Evolutionary conservation across 1,139 yeast genomes (phyloP).

Genomic region (Saccharomyces hybrid): DNA sequence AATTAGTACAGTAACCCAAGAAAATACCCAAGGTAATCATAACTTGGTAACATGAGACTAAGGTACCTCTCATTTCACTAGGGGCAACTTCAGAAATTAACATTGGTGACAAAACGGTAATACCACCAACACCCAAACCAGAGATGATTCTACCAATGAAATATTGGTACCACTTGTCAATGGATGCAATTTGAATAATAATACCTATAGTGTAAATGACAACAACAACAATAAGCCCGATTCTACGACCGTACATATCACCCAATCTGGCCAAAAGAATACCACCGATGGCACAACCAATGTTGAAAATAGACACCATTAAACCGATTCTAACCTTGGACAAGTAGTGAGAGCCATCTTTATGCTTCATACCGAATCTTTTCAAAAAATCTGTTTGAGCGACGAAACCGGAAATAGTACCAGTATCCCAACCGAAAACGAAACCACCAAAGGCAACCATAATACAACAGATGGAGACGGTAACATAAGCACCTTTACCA

Average conservation of each 20-base stretch:
- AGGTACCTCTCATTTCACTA: conserved; percentile 57
- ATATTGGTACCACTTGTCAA: conserved; percentile 43
- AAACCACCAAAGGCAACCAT: conserved; percentile 61
- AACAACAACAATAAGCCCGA: conserved; percentile 48
- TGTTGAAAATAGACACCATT: conserved; percentile 57
- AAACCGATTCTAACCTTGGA: conserved; percentile 53
- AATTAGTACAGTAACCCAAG: conserved; percentile 53
- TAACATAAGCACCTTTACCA: conserved; percentile 20
- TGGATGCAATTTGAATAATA: conserved; percentile 52
- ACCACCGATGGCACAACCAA: conserved; percentile 64
- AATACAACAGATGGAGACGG: conserved; percentile 37
- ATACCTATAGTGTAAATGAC: conserved; percentile 54
- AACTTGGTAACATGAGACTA: conserved; percentile 55
- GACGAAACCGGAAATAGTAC: conserved; percentile 70
- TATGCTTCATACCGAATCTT: conserved; percentile 39
- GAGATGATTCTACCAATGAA: conserved; percentile 55
- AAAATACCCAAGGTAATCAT: conserved; percentile 57
- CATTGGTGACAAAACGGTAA: conserved; percentile 53
- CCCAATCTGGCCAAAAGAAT: conserved; percentile 46
- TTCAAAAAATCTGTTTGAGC: conserved; percentile 56
- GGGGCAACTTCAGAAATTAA: conserved; percentile 60
- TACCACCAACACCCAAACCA: conserved; percentile 58
- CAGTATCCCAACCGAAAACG: conserved; percentile 70
- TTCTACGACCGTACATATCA: conserved; percentile 54
- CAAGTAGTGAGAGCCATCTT: conserved; percentile 34